Evolutionary conservation across 768 basidiomycete species (phyloP).

Genomic region (Rhizopogon salebrosus): DNA sequence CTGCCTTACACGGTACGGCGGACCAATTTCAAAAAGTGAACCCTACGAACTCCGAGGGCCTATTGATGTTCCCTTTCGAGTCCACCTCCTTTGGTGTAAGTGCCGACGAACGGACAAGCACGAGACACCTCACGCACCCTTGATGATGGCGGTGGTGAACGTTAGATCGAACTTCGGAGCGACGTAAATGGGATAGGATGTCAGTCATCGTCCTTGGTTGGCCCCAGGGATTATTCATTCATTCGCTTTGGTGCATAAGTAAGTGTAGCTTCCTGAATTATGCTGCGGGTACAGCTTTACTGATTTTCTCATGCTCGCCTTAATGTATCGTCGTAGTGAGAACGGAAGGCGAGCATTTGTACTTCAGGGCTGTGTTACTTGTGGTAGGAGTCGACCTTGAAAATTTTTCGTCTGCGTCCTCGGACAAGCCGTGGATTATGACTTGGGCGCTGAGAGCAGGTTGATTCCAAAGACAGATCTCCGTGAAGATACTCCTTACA

Average conservation of each 20-base stretch:
- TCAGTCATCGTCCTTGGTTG: slow-evolving; percentile 75
- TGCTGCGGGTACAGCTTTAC: slow-evolving; percentile 4
- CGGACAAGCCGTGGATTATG: slow-evolving; percentile 74
- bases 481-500: slow-evolving; percentile 51
- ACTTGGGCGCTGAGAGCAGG: slow-evolving; percentile 76
- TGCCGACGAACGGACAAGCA: neutral
- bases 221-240: slow-evolving; percentile 60
- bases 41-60: neutral
- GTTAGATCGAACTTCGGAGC: slow-evolving; percentile 57
- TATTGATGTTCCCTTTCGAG: neutral
- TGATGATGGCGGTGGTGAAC: slow-evolving; percentile 30
- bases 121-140: slow-evolving; percentile 7
- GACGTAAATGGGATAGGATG: slow-evolving; percentile 59
- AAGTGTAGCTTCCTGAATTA: slow-evolving; percentile 6
- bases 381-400: slow-evolving; percentile 80
- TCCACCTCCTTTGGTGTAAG: neutral
- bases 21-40: neutral
- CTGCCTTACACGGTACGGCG: neutral
- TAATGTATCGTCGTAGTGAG: slow-evolving; percentile 41
- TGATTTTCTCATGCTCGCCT: slow-evolving; percentile 2
- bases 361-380: slow-evolving; percentile 37
- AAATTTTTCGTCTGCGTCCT: slow-evolving; percentile 76
- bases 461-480: slow-evolving; percentile 75
- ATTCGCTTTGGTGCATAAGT: slow-evolving; percentile 76
- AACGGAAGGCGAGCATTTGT: slow-evolving; percentile 34